Percentiles rank a stretch among this genome's conserved stretches.
These are phyloP conservation scores for Syzygium aromaticum DNA, from an alignment of 345 rosid genomes.

Conservation along the genomic window DNA sequence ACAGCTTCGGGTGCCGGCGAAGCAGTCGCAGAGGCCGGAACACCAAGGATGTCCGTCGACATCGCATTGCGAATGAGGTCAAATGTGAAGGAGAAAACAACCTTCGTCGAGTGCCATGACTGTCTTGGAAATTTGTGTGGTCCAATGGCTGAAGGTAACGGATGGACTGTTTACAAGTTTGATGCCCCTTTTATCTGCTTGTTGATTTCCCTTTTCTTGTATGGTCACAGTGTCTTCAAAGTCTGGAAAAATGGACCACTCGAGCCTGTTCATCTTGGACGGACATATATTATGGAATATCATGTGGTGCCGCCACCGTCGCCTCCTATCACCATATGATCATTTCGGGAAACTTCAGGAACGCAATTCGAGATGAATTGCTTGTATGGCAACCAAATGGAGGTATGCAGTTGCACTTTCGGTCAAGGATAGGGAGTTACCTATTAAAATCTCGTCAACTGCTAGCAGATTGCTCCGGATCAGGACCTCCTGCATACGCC, in stretches of 20 bases:
- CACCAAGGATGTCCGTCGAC: constrained; percentile 11
- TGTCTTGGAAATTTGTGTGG: neutral
- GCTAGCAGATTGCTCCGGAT: rapidly evolving
- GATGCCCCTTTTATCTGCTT: neutral
- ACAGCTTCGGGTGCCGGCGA: constrained; percentile 21
- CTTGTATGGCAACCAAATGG: neutral
- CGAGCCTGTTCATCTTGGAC: neutral
- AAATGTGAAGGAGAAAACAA: neutral
- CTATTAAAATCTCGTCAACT: neutral
- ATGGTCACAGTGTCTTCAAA: neutral
- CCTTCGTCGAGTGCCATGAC: neutral
- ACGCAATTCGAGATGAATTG: neutral
- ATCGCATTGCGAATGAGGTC: neutral
- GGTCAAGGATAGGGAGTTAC: neutral
- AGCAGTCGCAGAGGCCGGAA: constrained; percentile 24
- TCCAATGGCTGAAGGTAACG: neutral
- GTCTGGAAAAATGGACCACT: neutral
- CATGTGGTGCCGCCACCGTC: neutral
- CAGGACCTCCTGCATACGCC: neutral
- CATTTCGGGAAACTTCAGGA: neutral
- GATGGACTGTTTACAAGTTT: neutral
- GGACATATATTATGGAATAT: neutral
- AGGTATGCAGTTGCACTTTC: neutral
- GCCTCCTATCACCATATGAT: neutral
- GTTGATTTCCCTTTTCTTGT: neutral